Evolutionary conservation across 83 land plant species (phyloP).

Genomic region (Thuja plicata): DNA sequence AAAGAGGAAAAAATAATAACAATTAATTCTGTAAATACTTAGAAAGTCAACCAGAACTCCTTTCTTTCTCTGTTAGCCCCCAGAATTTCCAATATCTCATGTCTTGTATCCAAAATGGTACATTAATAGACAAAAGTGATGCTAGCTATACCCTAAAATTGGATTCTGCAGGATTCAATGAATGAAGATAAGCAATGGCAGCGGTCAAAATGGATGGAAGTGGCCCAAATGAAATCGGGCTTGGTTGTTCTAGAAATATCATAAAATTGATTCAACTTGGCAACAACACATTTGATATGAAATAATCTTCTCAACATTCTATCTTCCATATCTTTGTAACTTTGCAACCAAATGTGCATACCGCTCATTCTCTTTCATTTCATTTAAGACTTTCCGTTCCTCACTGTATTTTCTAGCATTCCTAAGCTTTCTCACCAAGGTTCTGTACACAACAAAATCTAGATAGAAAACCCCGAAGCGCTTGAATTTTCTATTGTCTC

Average conservation of each 20-base stretch:
- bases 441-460: slow-evolving; percentile 60
- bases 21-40: not conserved
- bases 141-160: slow-evolving; percentile 1
- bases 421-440: slow-evolving; percentile 44
- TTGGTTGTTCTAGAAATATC: not conserved
- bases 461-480: too few species aligned
- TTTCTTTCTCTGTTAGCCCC: not conserved
- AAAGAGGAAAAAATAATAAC: not conserved
- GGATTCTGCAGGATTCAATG: not conserved
- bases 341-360: slow-evolving; percentile 51
- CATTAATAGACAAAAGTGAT: not conserved
- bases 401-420: slow-evolving; percentile 46
- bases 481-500: too few species aligned
- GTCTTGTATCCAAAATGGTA: not conserved
- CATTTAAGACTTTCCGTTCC: slow-evolving; percentile 37
- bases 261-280: not conserved
- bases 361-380: slow-evolving; percentile 47
- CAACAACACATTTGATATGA: not conserved
- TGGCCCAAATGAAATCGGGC: not conserved
- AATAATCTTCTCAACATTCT: not conserved
- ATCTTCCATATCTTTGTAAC: slow-evolving; percentile 42
- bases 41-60: not conserved
- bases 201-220: not conserved
- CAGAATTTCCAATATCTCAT: not conserved
- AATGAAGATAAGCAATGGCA: not conserved